A percentile compares a stretch with the other conserved stretches of the same genome.
phyloP scores from a whole-genome alignment of 352 stramenopile genomes.

The Phytophthora macrochlamydospora region DNA sequence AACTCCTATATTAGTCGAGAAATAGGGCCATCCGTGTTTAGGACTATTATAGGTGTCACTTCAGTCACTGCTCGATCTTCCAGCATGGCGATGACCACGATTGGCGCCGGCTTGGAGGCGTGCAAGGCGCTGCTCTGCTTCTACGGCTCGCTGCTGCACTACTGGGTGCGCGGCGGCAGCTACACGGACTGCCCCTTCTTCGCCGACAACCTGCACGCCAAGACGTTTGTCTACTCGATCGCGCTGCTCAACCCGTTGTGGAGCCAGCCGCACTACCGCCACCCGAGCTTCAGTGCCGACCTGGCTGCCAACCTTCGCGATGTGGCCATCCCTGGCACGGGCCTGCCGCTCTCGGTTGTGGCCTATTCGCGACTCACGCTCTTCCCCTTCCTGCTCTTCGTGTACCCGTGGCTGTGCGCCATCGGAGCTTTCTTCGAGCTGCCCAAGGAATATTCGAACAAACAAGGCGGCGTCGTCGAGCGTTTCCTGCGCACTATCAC shows the following conservation, averaged over 20 bases:
- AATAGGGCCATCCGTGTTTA: no score
- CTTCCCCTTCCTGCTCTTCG: conserved; percentile 87
- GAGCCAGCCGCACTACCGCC: conserved; percentile 96
- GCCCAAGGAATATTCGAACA: conserved; percentile 60
- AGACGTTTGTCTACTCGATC: conserved; percentile 96
- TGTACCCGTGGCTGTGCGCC: conserved; percentile 89
- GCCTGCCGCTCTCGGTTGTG: conserved; percentile 92
- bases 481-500: conserved; percentile 91
- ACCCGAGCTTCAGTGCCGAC: conserved; percentile 94
- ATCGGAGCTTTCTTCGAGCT: conserved; percentile 84
- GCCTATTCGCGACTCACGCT: conserved; percentile 84
- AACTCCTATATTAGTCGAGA: no score
- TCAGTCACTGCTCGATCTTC: background rate
- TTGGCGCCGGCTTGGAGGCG: conserved; percentile 26
- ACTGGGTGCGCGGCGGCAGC: conserved; percentile 75
- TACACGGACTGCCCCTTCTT: conserved; percentile 87
- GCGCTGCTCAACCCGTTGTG: conserved; percentile 94
- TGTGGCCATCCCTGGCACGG: conserved; percentile 97
- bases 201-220: conserved; percentile 75
- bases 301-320: conserved; percentile 97
- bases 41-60: no score
- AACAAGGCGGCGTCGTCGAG: conserved; percentile 78
- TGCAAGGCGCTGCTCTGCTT: conserved; percentile 64
- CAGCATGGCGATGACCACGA: conserved; percentile 38
- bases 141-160: conserved; percentile 80